Percentiles rank a stretch among this genome's conserved stretches.
phyloP scores from a whole-genome alignment of 1,284 basidiomycete genomes.

The Boletellus deceptivus region DNA sequence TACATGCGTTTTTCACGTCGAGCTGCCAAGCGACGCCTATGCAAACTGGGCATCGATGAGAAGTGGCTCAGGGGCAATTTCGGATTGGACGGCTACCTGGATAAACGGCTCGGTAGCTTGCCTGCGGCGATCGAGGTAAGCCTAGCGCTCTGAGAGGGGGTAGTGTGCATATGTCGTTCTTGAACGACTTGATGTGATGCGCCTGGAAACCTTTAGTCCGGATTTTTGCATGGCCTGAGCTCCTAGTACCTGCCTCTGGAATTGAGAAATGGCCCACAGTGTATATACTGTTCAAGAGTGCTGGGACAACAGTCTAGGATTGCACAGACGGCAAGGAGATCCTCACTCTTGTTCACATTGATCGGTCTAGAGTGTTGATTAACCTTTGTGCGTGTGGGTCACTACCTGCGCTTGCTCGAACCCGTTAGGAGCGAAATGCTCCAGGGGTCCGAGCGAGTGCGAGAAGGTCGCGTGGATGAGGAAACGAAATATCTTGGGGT shows the following conservation, averaged over 20 bases:
- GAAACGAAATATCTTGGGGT: slow-evolving; percentile 27
- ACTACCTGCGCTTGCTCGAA: slow-evolving; percentile 18
- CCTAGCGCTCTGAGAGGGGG: slow-evolving; percentile 16
- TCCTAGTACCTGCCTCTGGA: slow-evolving; percentile 24
- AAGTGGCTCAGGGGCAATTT: not conserved
- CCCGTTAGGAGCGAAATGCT: slow-evolving; percentile 24
- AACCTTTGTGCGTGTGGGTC: not conserved
- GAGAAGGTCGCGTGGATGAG: slow-evolving; percentile 33
- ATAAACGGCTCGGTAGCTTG: slow-evolving; percentile 7
- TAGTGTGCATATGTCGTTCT: slow-evolving; percentile 13
- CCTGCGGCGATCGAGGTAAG: slow-evolving; percentile 21
- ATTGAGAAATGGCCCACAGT: slow-evolving; percentile 27
- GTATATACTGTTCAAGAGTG: slow-evolving; percentile 23
- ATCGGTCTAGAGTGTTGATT: slow-evolving; percentile 17
- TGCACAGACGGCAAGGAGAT: slow-evolving; percentile 9
- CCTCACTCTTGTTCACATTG: slow-evolving; percentile 11
- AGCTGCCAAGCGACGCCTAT: slow-evolving; percentile 28
- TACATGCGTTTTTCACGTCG: slow-evolving; percentile 15
- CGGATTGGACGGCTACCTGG: slow-evolving; percentile 12
- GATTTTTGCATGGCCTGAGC: slow-evolving; percentile 20
- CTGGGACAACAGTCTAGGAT: slow-evolving; percentile 13
- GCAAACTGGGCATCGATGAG: slow-evolving; percentile 24
- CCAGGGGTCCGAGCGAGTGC: slow-evolving; percentile 31
- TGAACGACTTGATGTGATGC: slow-evolving; percentile 19
- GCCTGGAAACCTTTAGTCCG: slow-evolving; percentile 26